A percentile compares a stretch with the other conserved stretches of the same genome.
Conservation (phyloP, 2,329 filamentous ascomycete species). For the Phialophora tarda region DNA sequence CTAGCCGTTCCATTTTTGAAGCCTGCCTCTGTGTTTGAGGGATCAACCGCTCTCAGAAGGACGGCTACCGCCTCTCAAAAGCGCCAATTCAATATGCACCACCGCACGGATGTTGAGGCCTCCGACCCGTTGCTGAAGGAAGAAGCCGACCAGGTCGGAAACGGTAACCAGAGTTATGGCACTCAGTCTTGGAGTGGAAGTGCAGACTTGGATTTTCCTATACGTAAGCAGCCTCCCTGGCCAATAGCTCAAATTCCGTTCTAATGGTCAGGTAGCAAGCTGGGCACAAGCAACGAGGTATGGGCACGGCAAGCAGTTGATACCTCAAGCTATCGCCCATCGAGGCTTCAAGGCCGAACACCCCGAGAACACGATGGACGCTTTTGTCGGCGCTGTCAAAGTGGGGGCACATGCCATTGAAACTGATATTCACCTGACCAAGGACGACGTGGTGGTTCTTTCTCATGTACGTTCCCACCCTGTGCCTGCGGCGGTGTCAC, state of each 20-base stretch:
- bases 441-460: conserved; percentile 82
- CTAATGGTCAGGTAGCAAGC: conserved; percentile 34
- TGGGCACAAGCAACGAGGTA: conserved; percentile 41
- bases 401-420: conserved; percentile 82
- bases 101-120: conserved; percentile 9
- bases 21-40: conserved; percentile 23
- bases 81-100: conserved; percentile 20
- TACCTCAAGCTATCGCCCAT: conserved; percentile 51
- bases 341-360: conserved; percentile 67
- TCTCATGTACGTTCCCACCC: conserved; percentile 68
- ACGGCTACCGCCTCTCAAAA: background rate
- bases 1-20: conserved; percentile 10
- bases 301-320: conserved; percentile 26
- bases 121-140: conserved; percentile 22
- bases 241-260: background rate
- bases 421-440: conserved; percentile 83
- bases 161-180: conserved; percentile 3
- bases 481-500: background rate
- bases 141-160: background rate
- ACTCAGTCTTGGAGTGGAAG: background rate
- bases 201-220: conserved; percentile 16
- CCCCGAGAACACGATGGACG: conserved; percentile 85
- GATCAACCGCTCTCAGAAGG: background rate
- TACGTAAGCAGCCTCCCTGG: conserved; percentile 10
- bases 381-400: conserved; percentile 74